phyloP scores from a whole-genome alignment of 2,329 filamentous ascomycete species.

The Chlorencoelia australis region DNA sequence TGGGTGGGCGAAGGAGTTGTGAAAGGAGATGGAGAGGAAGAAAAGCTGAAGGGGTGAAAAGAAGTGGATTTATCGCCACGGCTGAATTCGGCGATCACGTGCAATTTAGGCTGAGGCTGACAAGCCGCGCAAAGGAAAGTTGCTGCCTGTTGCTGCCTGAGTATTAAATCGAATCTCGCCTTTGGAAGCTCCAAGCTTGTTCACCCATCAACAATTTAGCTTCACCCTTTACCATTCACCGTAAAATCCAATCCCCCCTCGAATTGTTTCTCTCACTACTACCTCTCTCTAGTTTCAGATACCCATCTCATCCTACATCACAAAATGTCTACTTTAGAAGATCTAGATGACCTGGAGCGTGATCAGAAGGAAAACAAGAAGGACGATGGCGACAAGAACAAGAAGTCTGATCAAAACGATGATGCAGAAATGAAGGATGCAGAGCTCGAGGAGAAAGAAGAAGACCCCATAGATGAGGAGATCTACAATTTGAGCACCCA shows the following conservation, averaged over 20 bases:
- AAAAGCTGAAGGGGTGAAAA: slow-evolving; percentile 5
- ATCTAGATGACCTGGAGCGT: slow-evolving; percentile 67
- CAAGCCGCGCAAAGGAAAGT: too few relatives aligned
- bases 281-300: too few relatives aligned
- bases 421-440: slow-evolving; percentile 91
- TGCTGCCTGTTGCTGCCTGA: slow-evolving; percentile 8
- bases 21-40: slow-evolving; percentile 17
- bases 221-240: background rate
- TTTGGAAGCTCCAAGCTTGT: too few relatives aligned
- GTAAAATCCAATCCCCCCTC: background rate
- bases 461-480: slow-evolving; percentile 83
- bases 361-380: slow-evolving; percentile 55
- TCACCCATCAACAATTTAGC: slow-evolving; percentile 3
- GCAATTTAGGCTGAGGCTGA: background rate
- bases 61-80: too few relatives aligned
- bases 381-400: slow-evolving; percentile 44
- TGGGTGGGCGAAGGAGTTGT: slow-evolving; percentile 8
- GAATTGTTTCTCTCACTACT: too few relatives aligned
- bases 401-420: slow-evolving; percentile 47
- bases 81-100: too few relatives aligned
- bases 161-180: too few relatives aligned
- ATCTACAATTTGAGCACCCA: slow-evolving; percentile 87
- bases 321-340: slow-evolving; percentile 65
- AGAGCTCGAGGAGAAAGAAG: slow-evolving; percentile 56
- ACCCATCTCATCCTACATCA: too few relatives aligned